These are phyloP conservation scores for Biancaea sappan DNA, from an alignment of 306 rosid genomes.

Conservation along the genomic window DNA sequence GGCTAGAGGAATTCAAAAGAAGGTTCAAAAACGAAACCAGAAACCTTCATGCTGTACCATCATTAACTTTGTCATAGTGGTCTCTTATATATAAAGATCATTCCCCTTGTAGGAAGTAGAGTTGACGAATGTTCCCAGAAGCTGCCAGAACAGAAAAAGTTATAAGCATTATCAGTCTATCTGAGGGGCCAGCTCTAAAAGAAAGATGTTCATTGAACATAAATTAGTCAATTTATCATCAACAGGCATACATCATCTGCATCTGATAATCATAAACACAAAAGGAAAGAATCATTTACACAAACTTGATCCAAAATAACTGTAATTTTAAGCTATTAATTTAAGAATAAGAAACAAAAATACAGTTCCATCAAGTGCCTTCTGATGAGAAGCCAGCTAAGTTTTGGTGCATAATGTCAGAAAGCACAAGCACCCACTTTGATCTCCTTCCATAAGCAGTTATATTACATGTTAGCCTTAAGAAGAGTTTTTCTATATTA, in stretches of 20 bases:
- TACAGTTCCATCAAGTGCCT: neutral
- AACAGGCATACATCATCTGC: neutral
- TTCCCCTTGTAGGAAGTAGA: constrained; percentile 95
- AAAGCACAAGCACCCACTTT: neutral
- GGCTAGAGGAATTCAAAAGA: constrained; percentile 53
- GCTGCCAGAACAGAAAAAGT: constrained; percentile 58
- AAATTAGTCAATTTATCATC: neutral
- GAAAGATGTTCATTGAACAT: constrained; percentile 1
- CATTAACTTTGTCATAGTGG: constrained; percentile 35
- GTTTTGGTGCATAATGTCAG: neutral
- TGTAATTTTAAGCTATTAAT: neutral
- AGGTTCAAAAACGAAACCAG: constrained; percentile 50
- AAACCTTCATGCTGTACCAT: constrained; percentile 53
- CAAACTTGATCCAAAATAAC: neutral
- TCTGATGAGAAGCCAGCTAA: neutral
- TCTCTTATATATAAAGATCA: constrained; percentile 40
- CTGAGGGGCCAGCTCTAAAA: constrained; percentile 5
- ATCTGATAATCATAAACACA: neutral
- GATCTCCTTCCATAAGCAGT: neutral
- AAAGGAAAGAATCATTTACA: neutral
- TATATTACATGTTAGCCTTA: neutral
- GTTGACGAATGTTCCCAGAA: constrained; percentile 97
- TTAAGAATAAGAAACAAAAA: neutral
- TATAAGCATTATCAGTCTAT: constrained; percentile 16
- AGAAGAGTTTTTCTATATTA: neutral